Evolutionary conservation across 768 basidiomycete genomes (phyloP).

Genomic region (Serendipita sp.): DNA sequence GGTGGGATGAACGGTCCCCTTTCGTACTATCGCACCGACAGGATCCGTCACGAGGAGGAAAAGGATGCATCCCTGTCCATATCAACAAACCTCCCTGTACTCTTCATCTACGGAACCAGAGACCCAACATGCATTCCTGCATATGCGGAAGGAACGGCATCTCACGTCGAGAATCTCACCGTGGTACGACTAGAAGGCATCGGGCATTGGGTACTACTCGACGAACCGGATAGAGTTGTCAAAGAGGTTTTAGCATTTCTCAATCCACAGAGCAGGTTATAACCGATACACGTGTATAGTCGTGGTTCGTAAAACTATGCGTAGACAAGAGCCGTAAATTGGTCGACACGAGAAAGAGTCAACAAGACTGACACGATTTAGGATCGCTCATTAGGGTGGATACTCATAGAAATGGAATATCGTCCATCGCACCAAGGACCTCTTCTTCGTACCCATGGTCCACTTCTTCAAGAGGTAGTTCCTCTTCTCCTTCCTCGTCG

Average conservation of each 20-base stretch:
- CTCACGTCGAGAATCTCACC: constrained; percentile 34
- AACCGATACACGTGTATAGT: too few relatives aligned
- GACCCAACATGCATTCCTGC: constrained; percentile 32
- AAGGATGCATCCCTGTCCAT: not conserved
- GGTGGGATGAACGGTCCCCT: constrained; percentile 50
- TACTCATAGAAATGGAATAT: constrained; percentile 38
- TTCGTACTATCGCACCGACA: constrained; percentile 58
- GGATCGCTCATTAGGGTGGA: too few relatives aligned
- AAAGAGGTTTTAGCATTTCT: constrained; percentile 25
- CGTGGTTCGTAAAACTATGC: too few relatives aligned
- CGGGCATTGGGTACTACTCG: constrained; percentile 57
- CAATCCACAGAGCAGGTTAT: too few relatives aligned
- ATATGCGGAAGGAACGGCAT: constrained; percentile 27
- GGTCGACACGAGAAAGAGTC: too few relatives aligned
- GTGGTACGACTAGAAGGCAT: constrained; percentile 34
- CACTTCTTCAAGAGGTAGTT: constrained; percentile 18
- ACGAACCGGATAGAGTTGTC: constrained; percentile 40
- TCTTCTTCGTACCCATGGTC: constrained; percentile 56
- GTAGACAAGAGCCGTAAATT: too few relatives aligned
- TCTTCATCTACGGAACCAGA: constrained; percentile 41
- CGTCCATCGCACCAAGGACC: constrained; percentile 54
- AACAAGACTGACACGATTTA: too few relatives aligned
- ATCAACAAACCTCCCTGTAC: constrained; percentile 29
- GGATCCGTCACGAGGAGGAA: constrained; percentile 52
- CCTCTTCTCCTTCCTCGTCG: constrained; percentile 18